Percentiles rank a stretch among this genome's conserved stretches.
These are phyloP conservation scores for Hepatocystis sp. DNA, from an alignment of 169 alveolate species.

Conservation along the genomic window DNA sequence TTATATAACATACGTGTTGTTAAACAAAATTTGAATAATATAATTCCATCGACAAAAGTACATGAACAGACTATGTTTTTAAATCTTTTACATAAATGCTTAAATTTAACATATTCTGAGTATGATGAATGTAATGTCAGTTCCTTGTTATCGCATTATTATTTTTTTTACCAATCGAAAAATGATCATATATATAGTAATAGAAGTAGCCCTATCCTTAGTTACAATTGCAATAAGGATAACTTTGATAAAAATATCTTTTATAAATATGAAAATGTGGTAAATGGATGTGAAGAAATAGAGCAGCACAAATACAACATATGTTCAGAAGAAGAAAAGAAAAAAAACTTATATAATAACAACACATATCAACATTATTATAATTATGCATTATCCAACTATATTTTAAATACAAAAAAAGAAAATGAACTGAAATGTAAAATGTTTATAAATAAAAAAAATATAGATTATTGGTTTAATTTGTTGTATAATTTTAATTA, in stretches of 20 bases:
- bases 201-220: too few relatives aligned
- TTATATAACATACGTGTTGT: constrained; percentile 22
- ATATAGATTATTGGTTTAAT: constrained; percentile 29
- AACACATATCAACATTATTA: neutral
- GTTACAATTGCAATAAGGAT: too few relatives aligned
- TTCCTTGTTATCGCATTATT: constrained; percentile 44
- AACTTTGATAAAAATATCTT: too few relatives aligned
- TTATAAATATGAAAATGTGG: too few relatives aligned
- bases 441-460: constrained; percentile 16
- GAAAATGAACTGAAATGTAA: constrained; percentile 6
- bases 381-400: constrained; percentile 4
- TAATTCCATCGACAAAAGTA: neutral
- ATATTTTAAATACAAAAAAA: neutral
- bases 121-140: neutral
- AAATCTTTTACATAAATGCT: constrained; percentile 34
- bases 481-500: constrained; percentile 15
- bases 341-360: neutral
- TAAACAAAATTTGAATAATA: constrained; percentile 10
- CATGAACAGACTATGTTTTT: constrained; percentile 9
- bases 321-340: too few relatives aligned
- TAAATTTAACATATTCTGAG: constrained; percentile 26
- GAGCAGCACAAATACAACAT: too few relatives aligned
- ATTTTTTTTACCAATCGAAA: constrained; percentile 11
- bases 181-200: neutral
- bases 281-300: too few relatives aligned